Evolutionary conservation across 2,329 filamentous ascomycete genomes (phyloP), one percentile per base, ranked within the genome.

Genomic region (Botrytis galanthina): DNA sequence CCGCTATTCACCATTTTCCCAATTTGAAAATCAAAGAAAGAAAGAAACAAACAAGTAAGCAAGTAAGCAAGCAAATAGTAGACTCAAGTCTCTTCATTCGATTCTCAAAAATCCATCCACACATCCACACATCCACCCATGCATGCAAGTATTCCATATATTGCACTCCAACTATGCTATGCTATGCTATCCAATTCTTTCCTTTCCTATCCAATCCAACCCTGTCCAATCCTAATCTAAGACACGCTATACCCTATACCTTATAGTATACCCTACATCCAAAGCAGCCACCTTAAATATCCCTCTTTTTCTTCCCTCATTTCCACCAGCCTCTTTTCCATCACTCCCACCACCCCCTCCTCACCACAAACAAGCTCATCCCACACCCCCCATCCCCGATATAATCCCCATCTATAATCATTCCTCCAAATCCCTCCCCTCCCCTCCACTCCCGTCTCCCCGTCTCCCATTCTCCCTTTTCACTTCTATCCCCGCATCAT

Each of bases 21-120:
- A 39, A 37, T 37, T 12, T 37, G 37, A 12, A 14, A 42, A 42
- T 0, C 0, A 1, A 3, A 42, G 14, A 42, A 16, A 42, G 0
- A 6, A 16, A 44, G 1, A 44, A 1, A 0, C 42, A 44, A 44
- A 14, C 3, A 16, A 18, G 0, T 1, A 42, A 42, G 3, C 1
- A 44, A 18, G 6, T 1, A 18, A 44, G 6, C 6, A 44, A 54
- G 3, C 12, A 54, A 7, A 18, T 18, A 29, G 12, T 0, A 54
- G 51, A 54, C 12, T 51, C 26, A 54, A 54, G 10, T 60, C 32
- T 20, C 37, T 60, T 37, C 4, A 60, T 60, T 60, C 57, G 20
- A 60, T 35, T 32, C 9, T 22, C 20, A 10, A 35, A 12, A 37
- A 61, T 16, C 59, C 22, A 61, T 9, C 32, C 9, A 37, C 16